Evolutionary conservation across 192 early-diverging fungal genomes (phyloP).

Genomic region (Kickxella alabastrina): DNA sequence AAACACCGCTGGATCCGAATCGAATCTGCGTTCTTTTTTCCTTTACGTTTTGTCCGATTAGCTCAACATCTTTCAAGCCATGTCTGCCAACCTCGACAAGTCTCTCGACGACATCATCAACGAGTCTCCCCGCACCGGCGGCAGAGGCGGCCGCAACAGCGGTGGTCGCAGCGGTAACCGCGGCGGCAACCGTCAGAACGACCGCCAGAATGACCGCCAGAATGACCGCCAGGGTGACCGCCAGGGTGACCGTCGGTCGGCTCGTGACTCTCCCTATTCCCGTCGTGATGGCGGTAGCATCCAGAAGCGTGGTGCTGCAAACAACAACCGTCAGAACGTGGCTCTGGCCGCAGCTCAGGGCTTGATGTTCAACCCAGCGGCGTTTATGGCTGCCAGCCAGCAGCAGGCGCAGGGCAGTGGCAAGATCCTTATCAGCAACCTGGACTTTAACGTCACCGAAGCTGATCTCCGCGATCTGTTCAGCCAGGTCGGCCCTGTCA

Average conservation of each 20-base stretch:
- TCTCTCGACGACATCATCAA: conserved; percentile 50
- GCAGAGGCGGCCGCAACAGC: no score
- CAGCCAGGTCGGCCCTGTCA: conserved; percentile 33
- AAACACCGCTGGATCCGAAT: no score
- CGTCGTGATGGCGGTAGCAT: conserved; percentile 33
- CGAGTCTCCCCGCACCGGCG: conserved; percentile 27
- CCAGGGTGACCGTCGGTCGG: conserved; percentile 6
- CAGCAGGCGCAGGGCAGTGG: conserved; percentile 26
- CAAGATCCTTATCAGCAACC: conserved; percentile 45
- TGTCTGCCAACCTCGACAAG: conserved; percentile 49
- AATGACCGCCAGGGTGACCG: background rate
- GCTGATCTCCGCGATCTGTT: conserved; percentile 41
- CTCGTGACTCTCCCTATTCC: conserved; percentile 43
- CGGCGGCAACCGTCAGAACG: conserved; percentile 19
- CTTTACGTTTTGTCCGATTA: conserved; percentile 2
- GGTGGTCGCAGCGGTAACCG: conserved; percentile 10
- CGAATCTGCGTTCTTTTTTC: conserved; percentile 1
- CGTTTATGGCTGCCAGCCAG: conserved; percentile 21
- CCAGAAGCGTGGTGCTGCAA: conserved; percentile 28
- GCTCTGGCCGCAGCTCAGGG: conserved; percentile 11
- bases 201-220: no score
- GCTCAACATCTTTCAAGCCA: conserved; percentile 10
- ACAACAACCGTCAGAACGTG: conserved; percentile 12
- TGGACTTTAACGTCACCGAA: conserved; percentile 46
- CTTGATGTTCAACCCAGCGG: conserved; percentile 43